Evolutionary conservation across 192 early-diverging fungal species (phyloP).

Genomic region (Thamnidium elegans): DNA sequence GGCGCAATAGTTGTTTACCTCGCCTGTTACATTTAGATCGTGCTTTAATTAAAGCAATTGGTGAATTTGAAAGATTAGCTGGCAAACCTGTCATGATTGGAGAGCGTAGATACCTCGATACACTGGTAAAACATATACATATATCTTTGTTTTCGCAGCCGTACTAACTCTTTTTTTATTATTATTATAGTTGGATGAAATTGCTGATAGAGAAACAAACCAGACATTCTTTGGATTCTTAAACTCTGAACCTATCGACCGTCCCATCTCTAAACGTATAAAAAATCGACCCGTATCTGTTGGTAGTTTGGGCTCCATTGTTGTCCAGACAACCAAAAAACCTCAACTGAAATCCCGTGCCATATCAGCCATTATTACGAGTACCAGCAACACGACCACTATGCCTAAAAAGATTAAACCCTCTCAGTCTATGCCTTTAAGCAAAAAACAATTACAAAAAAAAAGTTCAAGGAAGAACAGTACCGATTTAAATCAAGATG

Average conservation of each 20-base stretch:
- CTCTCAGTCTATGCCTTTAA: slow-evolving; percentile 14
- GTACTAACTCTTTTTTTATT: background rate
- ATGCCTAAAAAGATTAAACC: slow-evolving; percentile 5
- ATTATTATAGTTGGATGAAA: slow-evolving; percentile 30
- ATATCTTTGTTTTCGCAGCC: background rate
- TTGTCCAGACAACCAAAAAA: background rate
- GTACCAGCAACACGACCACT: background rate
- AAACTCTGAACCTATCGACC: slow-evolving; percentile 21
- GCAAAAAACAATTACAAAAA: slow-evolving; percentile 3
- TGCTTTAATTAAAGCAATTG: slow-evolving; percentile 48
- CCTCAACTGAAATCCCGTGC: slow-evolving; percentile 13
- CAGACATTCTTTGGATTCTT: slow-evolving; percentile 44
- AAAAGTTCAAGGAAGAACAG: background rate
- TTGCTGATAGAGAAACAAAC: slow-evolving; percentile 35
- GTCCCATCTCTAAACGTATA: background rate
- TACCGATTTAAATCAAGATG: background rate
- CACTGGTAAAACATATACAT: slow-evolving; percentile 23
- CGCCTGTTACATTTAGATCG: slow-evolving; percentile 65
- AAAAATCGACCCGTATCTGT: slow-evolving; percentile 12
- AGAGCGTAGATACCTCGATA: slow-evolving; percentile 26
- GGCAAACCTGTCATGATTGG: slow-evolving; percentile 31
- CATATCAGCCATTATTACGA: slow-evolving; percentile 7
- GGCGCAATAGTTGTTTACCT: slow-evolving; percentile 73
- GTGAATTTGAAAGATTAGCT: slow-evolving; percentile 47
- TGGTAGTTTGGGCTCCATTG: slow-evolving; percentile 7